phyloP scores from a whole-genome alignment of 805 yeast genomes.

The Ascoidea tarda region DNA sequence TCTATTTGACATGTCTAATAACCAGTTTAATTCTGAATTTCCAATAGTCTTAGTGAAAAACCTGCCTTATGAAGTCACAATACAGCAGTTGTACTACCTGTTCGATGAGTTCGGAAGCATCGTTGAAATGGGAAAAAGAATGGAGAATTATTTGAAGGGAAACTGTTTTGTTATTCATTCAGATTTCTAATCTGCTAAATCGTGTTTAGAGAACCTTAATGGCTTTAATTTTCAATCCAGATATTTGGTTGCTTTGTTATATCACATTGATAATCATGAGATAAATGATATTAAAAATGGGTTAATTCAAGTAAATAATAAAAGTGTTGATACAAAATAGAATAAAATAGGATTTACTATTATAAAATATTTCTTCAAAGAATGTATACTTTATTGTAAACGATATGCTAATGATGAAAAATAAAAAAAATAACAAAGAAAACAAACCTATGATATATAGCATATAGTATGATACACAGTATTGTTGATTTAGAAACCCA shows the following conservation, averaged over 20 bases:
- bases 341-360: too few species aligned
- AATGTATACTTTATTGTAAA: too few species aligned
- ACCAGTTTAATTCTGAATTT: neutral
- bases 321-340: too few species aligned
- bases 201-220: slow-evolving; percentile 23
- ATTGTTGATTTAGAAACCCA: too few species aligned
- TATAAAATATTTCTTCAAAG: too few species aligned
- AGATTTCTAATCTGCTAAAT: slow-evolving; percentile 16
- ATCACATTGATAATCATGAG: slow-evolving; percentile 18
- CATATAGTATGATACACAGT: too few species aligned
- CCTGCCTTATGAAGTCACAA: slow-evolving; percentile 22
- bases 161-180: slow-evolving; percentile 24
- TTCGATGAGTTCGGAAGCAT: slow-evolving; percentile 22
- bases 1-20: too few species aligned
- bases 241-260: slow-evolving; percentile 23
- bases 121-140: slow-evolving; percentile 20
- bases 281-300: slow-evolving; percentile 10
- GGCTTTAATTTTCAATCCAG: slow-evolving; percentile 28
- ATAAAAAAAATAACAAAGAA: too few species aligned
- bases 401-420: too few species aligned
- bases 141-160: slow-evolving; percentile 13
- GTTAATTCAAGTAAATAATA: neutral
- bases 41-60: slow-evolving; percentile 23
- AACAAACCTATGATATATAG: too few species aligned
- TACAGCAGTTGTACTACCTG: slow-evolving; percentile 19